Evolutionary conservation across 257 asterid genomes (phyloP).

Genomic region (Solanum sejunctum): DNA sequence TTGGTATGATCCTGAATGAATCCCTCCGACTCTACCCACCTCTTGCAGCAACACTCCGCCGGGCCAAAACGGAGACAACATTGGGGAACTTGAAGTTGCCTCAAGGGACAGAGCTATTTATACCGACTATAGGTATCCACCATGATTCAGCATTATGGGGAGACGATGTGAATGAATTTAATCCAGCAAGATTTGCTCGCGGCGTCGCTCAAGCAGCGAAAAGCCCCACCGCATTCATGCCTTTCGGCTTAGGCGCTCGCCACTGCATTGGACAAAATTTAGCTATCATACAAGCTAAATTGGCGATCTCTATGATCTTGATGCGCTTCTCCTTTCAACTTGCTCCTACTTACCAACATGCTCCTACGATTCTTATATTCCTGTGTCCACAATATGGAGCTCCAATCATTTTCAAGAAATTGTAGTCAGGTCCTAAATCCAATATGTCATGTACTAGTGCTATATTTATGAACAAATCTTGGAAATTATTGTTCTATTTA

Average conservation of each 20-base stretch:
- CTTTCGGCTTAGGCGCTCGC: conserved; percentile 77
- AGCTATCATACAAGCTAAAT: conserved; percentile 68
- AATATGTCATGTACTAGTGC: background rate
- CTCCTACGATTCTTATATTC: conserved; percentile 59
- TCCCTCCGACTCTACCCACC: conserved; percentile 85
- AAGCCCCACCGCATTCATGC: conserved; percentile 73
- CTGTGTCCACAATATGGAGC: conserved; percentile 81
- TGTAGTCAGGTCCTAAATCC: conserved; percentile 14
- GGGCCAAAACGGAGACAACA: conserved; percentile 40
- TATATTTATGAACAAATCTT: background rate
- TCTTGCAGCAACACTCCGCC: conserved; percentile 58
- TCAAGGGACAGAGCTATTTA: conserved; percentile 53
- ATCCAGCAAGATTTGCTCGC: conserved; percentile 62
- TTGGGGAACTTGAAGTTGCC: conserved; percentile 50
- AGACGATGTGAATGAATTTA: conserved; percentile 63
- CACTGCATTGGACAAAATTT: conserved; percentile 83
- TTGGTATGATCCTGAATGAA: conserved; percentile 74
- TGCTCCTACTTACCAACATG: conserved; percentile 57
- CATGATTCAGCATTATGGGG: conserved; percentile 74
- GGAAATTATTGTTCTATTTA: background rate
- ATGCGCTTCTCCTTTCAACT: conserved; percentile 61
- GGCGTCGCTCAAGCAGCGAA: conserved; percentile 63
- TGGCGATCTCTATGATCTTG: conserved; percentile 60
- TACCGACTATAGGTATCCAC: conserved; percentile 79
- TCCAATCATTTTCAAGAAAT: conserved; percentile 57